Base-by-base conservation (phyloP, 495 filamentous ascomycete species). In the Hyaloscypha hepaticicola region DNA sequence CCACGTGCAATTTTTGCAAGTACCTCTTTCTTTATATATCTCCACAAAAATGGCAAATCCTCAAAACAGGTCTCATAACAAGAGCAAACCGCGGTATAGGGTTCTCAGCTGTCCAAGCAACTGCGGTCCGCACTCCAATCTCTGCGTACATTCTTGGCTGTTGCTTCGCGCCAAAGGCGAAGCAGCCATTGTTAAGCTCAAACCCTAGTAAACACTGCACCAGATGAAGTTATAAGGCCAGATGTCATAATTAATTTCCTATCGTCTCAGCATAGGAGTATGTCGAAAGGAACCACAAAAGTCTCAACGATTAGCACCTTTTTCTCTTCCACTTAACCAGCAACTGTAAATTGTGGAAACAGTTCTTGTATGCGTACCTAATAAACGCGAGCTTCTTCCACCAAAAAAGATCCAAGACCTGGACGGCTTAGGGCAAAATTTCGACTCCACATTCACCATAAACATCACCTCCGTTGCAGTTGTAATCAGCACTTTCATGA, bases 221-320 rank as follows among this genome's bases (percentile, higher is more conserved):
- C 24, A 1, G 50, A 74, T 21, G 74, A 76, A n/a, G 58, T 75
- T 5, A 41, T 77, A 14, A 48, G 70, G 64, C 59, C 75, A 12
- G 74, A 76, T 52, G 66, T 74, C 28, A 75, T 72, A 26, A 61
- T 71, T 33, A 72, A 75, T 64, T 57, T 61, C 5, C 65, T n/a
- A 73, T 77, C 22, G 9, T 55, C 16, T 55, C 56, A 2, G 74
- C 69, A 12, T 64, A 64, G 27, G 84, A 88, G 48, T 74, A 77
- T 48, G 73, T 85, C 21, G 69, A 80, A 28, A 68, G 74, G 27
- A 79, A 83, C 60, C 72, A 77, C 52, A 81, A 86, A 53, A 83
- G 83, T 59, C 49, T 79, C 33, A 69, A 72, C 31, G 77, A 60
- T 72, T 41, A 63, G 60, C 16, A 16, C 72, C 29, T 33, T n/a